Evolutionary conservation across 495 filamentous ascomycete genomes (phyloP), one percentile per base, ranked within the genome.

Genomic region (Haplographium delicatum): DNA sequence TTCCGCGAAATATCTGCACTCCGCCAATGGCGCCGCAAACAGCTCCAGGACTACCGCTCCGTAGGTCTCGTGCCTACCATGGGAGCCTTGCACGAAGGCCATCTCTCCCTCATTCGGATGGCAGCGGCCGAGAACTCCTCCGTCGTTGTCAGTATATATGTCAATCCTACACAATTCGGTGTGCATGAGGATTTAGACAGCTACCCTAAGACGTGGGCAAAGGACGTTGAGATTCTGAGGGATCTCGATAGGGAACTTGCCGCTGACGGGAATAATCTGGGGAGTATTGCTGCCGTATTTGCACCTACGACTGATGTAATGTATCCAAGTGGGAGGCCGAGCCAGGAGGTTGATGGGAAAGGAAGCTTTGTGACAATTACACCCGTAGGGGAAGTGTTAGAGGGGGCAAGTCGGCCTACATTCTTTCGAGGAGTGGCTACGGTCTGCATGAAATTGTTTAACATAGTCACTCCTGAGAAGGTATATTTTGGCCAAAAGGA

Each of bases 401-500:
- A 98, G 68, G 93, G 93, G 11, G 75, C 76, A 5, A 86, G 82
- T 6, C 72, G 93, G n/a, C 93, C 93, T 3, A 91, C 94, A 11
- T 98, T 98, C 68, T 97, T 98, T 65, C 73, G 94, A 19, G 93
- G 93, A 4, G 93, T 98, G 20, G 91, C 93, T 22, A 97, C 94
- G 9, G 85, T 98, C 9, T 95, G 89, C 68, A 91, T 89, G 84
- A 98, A 98, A 74, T 70, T 98, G 19, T 93, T 98, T 69, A 97
- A 96, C 62, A 88, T 91, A 41, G 84, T 89, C 31, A 76, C 82
- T 56, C 89, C 93, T 2, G 88, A 95, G 34, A 79, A 80, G 35
- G 94, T 90, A 1, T 99, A 96, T 63, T 96, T 99, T 67, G 93
- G 93, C 1, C 94, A 97, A 68, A 97, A 99, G 70, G 93, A 99